These are phyloP conservation scores for carrot (Daucus carota) DNA, from an alignment of 129 eudicot genomes.

Conservation along the genomic window DNA sequence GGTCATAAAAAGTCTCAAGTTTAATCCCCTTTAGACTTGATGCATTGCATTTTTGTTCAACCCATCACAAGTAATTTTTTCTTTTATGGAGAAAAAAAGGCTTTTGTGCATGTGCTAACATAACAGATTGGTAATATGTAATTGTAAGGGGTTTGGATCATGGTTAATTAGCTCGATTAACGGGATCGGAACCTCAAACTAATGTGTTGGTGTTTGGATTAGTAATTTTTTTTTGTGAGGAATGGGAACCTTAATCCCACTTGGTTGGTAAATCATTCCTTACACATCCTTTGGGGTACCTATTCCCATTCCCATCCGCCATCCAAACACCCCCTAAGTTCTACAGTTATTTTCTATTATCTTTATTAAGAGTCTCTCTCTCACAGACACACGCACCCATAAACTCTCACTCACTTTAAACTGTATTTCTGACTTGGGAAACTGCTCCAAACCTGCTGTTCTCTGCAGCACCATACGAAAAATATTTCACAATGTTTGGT, in stretches of 20 bases:
- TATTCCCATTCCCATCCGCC: no score
- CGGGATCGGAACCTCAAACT: no score
- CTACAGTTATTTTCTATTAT: no score
- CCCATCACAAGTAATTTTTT: not conserved
- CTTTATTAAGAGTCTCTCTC: no score
- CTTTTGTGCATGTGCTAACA: not conserved
- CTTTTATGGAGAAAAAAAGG: not conserved
- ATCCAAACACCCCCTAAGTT: no score
- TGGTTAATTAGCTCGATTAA: no score
- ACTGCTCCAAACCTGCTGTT: not conserved
- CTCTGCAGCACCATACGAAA: slow-evolving; percentile 6
- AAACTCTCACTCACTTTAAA: not conserved
- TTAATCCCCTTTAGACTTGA: not conserved
- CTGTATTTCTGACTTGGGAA: not conserved
- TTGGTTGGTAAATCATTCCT: no score
- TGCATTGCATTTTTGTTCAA: not conserved
- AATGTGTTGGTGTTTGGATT: no score
- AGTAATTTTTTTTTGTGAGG: no score
- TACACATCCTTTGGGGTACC: no score
- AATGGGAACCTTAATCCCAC: no score
- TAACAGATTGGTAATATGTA: not conserved
- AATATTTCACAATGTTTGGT: slow-evolving; percentile 57
- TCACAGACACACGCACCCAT: not conserved
- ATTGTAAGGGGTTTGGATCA: no score
- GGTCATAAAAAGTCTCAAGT: not conserved